Percentiles rank a stretch among this genome's conserved stretches.
Conservation (phyloP, 345 rosid species). For the Arabidopsis suecica region DNA sequence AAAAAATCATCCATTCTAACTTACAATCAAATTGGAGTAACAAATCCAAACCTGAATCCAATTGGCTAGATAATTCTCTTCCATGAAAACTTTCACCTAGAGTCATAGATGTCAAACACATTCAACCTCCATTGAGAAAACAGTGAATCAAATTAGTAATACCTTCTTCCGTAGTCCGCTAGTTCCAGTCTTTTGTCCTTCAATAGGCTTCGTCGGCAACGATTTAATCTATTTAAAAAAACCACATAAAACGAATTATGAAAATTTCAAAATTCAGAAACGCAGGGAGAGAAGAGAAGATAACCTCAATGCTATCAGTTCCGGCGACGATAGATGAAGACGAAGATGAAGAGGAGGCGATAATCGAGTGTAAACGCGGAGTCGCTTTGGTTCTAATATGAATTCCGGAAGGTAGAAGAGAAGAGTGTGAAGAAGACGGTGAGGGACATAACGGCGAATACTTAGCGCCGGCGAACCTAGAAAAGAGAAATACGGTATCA, state of each 20-base stretch:
- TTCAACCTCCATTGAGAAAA: background rate
- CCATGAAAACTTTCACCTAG: conserved; percentile 86
- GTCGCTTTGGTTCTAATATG: conserved; percentile 36
- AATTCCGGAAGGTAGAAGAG: conserved; percentile 47
- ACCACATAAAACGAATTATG: background rate
- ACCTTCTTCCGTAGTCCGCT: conserved; percentile 91
- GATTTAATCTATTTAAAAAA: conserved; percentile 54
- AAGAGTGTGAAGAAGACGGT: conserved; percentile 20
- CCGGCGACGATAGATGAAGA: conserved; percentile 66
- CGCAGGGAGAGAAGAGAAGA: background rate
- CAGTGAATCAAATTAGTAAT: background rate
- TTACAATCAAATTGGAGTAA: conserved; percentile 6
- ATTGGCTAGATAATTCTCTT: conserved; percentile 88
- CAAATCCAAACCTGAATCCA: conserved; percentile 83
- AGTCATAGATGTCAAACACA: background rate
- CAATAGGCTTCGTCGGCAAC: conserved; percentile 76
- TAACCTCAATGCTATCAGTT: conserved; percentile 78
- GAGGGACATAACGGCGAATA: conserved; percentile 33
- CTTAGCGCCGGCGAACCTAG: conserved; percentile 34
- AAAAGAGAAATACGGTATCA: conserved; percentile 41
- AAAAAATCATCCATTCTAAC: background rate
- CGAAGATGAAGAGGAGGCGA: conserved; percentile 57
- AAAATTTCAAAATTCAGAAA: background rate
- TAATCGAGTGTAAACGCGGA: conserved; percentile 36
- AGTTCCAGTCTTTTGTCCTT: conserved; percentile 88